A percentile compares a stretch with the other conserved stretches of the same genome.
Conservation (phyloP, 2,329 filamentous ascomycete genomes). For the Stemphylium beticola region DNA sequence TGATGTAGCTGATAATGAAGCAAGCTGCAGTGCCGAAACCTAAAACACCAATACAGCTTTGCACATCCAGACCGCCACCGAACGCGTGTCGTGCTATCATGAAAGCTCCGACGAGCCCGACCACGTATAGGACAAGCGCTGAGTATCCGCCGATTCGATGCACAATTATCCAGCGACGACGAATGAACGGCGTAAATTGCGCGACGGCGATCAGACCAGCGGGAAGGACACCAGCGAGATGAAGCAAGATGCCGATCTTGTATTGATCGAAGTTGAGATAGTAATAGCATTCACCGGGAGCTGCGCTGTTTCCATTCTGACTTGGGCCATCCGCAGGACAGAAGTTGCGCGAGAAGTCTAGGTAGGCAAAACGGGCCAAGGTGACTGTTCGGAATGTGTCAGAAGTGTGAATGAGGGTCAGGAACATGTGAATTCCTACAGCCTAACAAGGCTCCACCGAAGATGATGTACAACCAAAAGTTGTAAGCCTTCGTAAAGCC, state of each 20-base stretch:
- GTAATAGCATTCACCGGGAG: conserved; percentile 56
- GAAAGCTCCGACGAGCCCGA: conserved; percentile 58
- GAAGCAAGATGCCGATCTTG: conserved; percentile 51
- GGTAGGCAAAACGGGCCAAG: conserved; percentile 57
- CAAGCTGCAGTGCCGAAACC: conserved; percentile 55
- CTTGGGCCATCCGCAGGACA: conserved; percentile 15
- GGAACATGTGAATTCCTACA: conserved; percentile 1
- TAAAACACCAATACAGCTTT: conserved; percentile 54
- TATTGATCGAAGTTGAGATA: conserved; percentile 44
- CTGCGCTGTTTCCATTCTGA: conserved; percentile 27
- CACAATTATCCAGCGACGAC: conserved; percentile 57
- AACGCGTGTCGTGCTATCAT: conserved; percentile 61
- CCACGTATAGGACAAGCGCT: conserved; percentile 56
- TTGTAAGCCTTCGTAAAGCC: conserved; percentile 66
- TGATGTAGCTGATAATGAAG: conserved; percentile 58
- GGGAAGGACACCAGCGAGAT: conserved; percentile 51
- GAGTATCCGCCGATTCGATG: conserved; percentile 68
- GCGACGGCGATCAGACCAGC: conserved; percentile 49
- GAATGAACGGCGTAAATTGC: conserved; percentile 54
- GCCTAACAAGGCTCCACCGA: conserved; percentile 26
- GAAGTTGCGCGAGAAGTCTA: conserved; percentile 52
- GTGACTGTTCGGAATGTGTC: conserved; percentile 39
- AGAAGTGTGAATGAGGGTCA: background rate
- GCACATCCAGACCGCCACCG: conserved; percentile 61
- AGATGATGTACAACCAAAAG: conserved; percentile 57